Percentiles rank a stretch among this genome's conserved stretches.
Evolutionary conservation across 1,139 yeast species (phyloP).

Genomic region (Candida sojae): DNA sequence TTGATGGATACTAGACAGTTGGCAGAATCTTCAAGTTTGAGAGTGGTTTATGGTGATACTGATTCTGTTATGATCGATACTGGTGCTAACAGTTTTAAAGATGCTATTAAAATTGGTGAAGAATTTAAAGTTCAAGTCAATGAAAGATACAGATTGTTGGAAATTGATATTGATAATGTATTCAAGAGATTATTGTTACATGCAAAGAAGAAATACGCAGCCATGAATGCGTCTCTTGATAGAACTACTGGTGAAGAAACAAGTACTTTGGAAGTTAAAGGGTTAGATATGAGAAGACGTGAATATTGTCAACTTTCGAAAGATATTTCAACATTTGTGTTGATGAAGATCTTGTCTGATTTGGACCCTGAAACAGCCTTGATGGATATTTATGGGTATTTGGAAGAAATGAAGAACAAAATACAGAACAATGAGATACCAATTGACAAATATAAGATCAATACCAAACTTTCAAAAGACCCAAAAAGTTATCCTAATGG

Average conservation of each 20-base stretch:
- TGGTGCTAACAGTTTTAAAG: conserved; percentile 65
- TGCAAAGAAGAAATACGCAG: conserved; percentile 98
- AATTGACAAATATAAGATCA: conserved; percentile 66
- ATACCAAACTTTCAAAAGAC: conserved; percentile 75
- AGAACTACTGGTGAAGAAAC: conserved; percentile 53
- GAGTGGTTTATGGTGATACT: conserved; percentile 97
- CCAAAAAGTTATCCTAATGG: conserved; percentile 76
- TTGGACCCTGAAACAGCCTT: conserved; percentile 78
- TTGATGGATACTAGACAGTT: conserved; percentile 89
- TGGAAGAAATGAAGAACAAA: conserved; percentile 61
- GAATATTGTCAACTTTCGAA: conserved; percentile 93
- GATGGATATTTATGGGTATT: conserved; percentile 68
- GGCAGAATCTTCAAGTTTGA: conserved; percentile 79
- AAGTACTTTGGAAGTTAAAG: conserved; percentile 80
- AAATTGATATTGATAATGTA: conserved; percentile 93
- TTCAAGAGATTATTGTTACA: conserved; percentile 83
- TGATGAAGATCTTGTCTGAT: conserved; percentile 71
- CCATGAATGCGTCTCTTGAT: conserved; percentile 60
- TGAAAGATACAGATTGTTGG: conserved; percentile 82
- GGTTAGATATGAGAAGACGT: conserved; percentile 96
- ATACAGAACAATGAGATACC: conserved; percentile 64
- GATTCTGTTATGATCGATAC: conserved; percentile 99
- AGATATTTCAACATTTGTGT: conserved; percentile 76
- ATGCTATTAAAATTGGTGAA: conserved; percentile 82
- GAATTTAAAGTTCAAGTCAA: conserved; percentile 84